These are phyloP conservation scores for Sonneratia caseolaris DNA, from an alignment of 345 rosid genomes.

Conservation along the genomic window DNA sequence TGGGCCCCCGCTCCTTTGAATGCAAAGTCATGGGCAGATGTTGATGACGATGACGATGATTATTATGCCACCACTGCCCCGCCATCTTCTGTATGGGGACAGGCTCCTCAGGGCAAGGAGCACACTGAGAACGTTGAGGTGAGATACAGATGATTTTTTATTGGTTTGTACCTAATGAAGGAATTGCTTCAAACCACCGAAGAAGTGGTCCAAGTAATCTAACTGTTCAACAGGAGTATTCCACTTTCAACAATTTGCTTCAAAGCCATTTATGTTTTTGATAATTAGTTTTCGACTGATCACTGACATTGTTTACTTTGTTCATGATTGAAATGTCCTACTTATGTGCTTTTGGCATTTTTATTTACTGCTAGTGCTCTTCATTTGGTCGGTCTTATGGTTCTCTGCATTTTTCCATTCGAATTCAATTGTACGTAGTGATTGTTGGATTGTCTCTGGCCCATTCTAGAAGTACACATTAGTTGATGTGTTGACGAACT, in stretches of 20 bases:
- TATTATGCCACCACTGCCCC: slow-evolving; percentile 29
- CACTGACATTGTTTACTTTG: background rate
- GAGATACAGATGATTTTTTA: background rate
- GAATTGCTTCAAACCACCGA: background rate
- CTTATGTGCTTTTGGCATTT: background rate
- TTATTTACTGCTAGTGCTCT: background rate
- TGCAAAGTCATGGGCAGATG: slow-evolving; percentile 36
- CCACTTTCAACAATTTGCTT: background rate
- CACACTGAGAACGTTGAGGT: slow-evolving; percentile 9
- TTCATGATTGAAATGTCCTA: background rate
- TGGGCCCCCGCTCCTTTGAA: slow-evolving; percentile 33
- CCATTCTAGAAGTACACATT: background rate
- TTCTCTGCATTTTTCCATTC: background rate
- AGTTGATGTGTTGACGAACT: too few relatives aligned
- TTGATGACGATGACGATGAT: slow-evolving; percentile 34
- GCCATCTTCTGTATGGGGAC: slow-evolving; percentile 18
- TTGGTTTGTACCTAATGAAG: background rate
- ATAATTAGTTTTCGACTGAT: background rate
- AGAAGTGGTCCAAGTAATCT: background rate
- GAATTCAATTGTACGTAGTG: background rate
- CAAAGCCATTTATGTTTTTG: background rate
- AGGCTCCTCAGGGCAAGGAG: slow-evolving; percentile 10
- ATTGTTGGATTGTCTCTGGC: background rate
- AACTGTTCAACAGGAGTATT: background rate
- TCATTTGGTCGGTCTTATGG: background rate